Evolutionary conservation across 176 grass and related monocot species (phyloP), one percentile per base, ranked within the genome.

Genomic region (Chloris gayana): DNA sequence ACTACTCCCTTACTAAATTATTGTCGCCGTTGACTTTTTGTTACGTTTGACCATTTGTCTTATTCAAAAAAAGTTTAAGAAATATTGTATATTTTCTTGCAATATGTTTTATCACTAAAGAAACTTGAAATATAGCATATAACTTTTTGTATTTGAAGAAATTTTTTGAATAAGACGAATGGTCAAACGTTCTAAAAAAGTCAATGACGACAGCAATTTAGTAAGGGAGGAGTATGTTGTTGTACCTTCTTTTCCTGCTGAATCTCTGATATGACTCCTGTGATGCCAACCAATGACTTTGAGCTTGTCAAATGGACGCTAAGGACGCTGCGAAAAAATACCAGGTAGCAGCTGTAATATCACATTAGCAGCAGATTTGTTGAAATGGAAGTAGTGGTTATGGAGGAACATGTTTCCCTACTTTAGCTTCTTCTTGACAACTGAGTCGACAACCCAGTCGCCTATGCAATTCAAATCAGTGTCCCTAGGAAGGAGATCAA

Each of bases 281-380:
- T 83, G 85, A 98, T 93, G 35, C 95, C 95, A 61, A 98, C 95
- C 67, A 98, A 67, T 39, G 95, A 98, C 78, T 98, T 98, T 22
- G 95, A 94, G 56, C 95, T 94, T 70, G 95, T 98, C 81, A 98
- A 87, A 85, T 98, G 95, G 45, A 98, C 85, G 51, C 95, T 86
- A 34, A 94, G 84, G 22, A 98, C 92, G 1, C 95, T 98, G 75
- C 14, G 85, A 34, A 37, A 35, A 37, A 37, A 64, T 25, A 82
- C 22, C 41, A 80, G 26, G 15, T 1, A 37, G 49, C 21, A 71
- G 19, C 65, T 59, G 7, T 32, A 31, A 45, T 17, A 14, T 57
- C 26, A 10, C 12, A 31, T 26, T 6, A 9, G 25, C 12, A 12
- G 22, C 29, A n/a, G 21, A 59, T 25, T 41, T 73, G 38, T 86